A percentile compares a stretch with the other conserved stretches of the same genome.
These are phyloP conservation scores for Kurtzmaniella cleridarum DNA, from an alignment of 805 yeast species.

Conservation along the genomic window DNA sequence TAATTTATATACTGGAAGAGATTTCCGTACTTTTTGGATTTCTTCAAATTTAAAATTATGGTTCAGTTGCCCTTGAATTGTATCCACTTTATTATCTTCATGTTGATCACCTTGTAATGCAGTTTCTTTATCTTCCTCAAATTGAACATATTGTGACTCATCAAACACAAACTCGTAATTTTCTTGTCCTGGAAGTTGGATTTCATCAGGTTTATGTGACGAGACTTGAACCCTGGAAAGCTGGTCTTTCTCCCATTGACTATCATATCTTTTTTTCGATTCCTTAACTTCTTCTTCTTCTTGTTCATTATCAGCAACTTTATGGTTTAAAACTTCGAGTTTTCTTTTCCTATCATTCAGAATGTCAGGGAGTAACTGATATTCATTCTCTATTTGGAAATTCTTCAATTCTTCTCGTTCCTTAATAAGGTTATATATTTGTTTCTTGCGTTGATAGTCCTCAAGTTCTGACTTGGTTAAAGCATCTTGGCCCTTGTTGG, in stretches of 20 bases:
- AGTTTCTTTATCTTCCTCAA: constrained; percentile 15
- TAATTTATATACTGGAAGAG: constrained; percentile 71
- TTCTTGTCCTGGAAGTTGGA: constrained; percentile 35
- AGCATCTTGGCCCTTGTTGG: neutral
- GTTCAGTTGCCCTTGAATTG: constrained; percentile 1
- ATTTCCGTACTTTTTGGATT: constrained; percentile 50
- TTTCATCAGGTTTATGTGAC: constrained; percentile 33
- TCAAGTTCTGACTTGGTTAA: constrained; percentile 9
- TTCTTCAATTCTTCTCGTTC: constrained; percentile 16
- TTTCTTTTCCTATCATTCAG: constrained; percentile 51
- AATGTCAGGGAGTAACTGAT: constrained; percentile 54
- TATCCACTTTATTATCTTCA: neutral
- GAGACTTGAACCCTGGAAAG: constrained; percentile 33
- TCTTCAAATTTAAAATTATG: constrained; percentile 1
- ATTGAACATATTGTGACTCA: constrained; percentile 41
- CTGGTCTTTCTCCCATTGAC: constrained; percentile 54
- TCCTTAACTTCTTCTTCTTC: constrained; percentile 15
- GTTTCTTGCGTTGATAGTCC: constrained; percentile 14
- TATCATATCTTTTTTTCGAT: constrained; percentile 17
- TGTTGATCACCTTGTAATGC: constrained; percentile 10
- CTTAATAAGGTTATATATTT: constrained; percentile 12
- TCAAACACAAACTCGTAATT: constrained; percentile 76
- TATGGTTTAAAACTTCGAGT: constrained; percentile 41
- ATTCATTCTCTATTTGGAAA: constrained; percentile 14
- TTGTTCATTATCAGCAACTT: constrained; percentile 16